Evolutionary conservation across 331 rosid genomes (phyloP), one percentile per base, ranked within the genome.

Genomic region (Saraca asoca): DNA sequence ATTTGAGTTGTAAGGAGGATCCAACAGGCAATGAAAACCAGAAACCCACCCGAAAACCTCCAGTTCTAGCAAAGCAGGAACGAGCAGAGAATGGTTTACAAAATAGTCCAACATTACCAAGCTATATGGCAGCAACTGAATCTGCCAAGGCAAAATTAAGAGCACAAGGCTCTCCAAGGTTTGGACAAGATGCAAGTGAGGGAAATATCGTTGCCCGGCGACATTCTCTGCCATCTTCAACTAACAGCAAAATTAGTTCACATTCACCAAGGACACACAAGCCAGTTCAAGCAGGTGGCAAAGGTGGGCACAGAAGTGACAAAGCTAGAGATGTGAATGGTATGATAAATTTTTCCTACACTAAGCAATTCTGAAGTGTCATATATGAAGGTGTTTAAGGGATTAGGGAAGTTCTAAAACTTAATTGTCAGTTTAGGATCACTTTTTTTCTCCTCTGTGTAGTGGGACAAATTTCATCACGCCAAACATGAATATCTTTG

Each of bases 131-230:
- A 49, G 99, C 95, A 62, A 94, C 99, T 75, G 88, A 81, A 88
- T 94, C 99, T 71, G 99, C 96, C n/a, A 94, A 80, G 84, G 99
- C 99, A 46, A 94, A 94, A 87, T 78, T 94, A 73, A 90, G 96
- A 82, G 85, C 85, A 39, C 97, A 94, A 78, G 97, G 96, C 75
- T 90, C 99, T 62, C 96, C 99, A 7, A 81, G 86, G 82, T 29
- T 86, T 51, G 95, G 68, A 79, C 92, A 77, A 70, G 99, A 90
- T 0, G 78, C 50, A 18, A 67, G 29, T 11, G 97, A 90, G 78
- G 83, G 35, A 79, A 83, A 43, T 77, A 94, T 80, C 67, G 38
- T 33, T 48, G 69, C 82, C 14, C 81, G 97, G 52, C 88, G 99
- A 18, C 97, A 94, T 62, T 94, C 99, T 69, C 80, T 94, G 66